Base-by-base conservation (phyloP, 768 basidiomycete genomes). In the Candolleomyces eurysporus region DNA sequence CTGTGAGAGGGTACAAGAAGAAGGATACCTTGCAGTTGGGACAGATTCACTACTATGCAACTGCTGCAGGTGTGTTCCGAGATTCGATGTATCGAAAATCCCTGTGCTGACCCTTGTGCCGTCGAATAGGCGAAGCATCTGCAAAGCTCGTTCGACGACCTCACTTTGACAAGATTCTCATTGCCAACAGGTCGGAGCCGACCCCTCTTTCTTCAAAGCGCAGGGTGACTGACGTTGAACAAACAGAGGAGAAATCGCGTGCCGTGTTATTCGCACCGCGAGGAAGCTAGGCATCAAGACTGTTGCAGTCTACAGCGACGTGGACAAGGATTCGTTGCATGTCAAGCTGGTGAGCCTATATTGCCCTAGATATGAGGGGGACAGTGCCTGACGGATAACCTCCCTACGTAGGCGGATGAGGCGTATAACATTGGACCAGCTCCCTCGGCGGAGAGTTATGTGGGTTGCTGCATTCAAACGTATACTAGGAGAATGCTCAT, bases 381-480 rank as follows among this genome's bases (percentile, higher is more conserved):
- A 58, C 4, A n/a, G 22, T 45, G n/a, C 43, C 0, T 22, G 51
- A 64, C 5, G 31, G 53, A 43, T n/a, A 49, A 32, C 39, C 59
- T 26, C 58, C 57, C 42, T 21, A 32, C 22, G 4, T 31, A 85
- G 79, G 92, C 92, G 5, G 92, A 94, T 66, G 92, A 94, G 68
- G 91, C 92, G n/a, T 92, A 90, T 67, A 92, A 90, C 64, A 94
- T 98, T 45, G 96, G 95, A 0, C 92, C 92, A n/a, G 91, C 95
- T 0, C 88, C 89, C 0, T 94, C 93, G 1, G 75, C 88, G 0
- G 89, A 95, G 71, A 94, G 92, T 70, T 97, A 98, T 76, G 94
- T 94, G 61, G 72, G 91, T 82, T 1, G 42, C 30, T 16, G 36
- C 26, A 31, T 36, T 56, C 61, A 32, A 4, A 5, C 26, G 45